Conservation (phyloP, 345 rosid genomes). For the Physaria fendleri region DNA sequence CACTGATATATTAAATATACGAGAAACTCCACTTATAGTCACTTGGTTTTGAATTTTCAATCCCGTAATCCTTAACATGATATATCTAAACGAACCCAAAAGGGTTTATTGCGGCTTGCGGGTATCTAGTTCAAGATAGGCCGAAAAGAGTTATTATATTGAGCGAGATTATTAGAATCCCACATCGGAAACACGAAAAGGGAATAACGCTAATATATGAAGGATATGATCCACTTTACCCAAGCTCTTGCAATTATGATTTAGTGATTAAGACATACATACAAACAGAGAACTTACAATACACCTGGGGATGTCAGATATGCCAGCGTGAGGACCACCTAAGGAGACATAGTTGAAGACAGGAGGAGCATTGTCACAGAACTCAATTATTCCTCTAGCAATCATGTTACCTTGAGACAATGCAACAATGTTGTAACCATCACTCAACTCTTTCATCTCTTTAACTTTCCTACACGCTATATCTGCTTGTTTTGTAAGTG, state of each 20-base stretch:
- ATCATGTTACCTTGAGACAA: slow-evolving; percentile 89
- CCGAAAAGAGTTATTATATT: no score
- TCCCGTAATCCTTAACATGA: no score
- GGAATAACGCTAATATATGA: no score
- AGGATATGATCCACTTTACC: neutral
- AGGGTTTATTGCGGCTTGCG: no score
- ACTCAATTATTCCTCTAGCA: slow-evolving; percentile 74
- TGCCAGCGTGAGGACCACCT: slow-evolving; percentile 94
- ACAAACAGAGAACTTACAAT: slow-evolving; percentile 35
- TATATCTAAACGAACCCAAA: no score
- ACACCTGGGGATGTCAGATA: slow-evolving; percentile 68
- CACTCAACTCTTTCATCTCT: slow-evolving; percentile 55
- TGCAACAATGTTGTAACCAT: slow-evolving; percentile 76
- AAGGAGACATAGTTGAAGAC: slow-evolving; percentile 73
- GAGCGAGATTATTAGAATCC: no score
- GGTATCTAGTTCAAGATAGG: no score
- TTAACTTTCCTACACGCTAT: slow-evolving; percentile 42
- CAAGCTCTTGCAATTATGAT: neutral
- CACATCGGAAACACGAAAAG: no score
- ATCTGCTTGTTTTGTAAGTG: slow-evolving; percentile 44
- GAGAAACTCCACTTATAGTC: no score
- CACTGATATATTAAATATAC: no score
- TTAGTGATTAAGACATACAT: neutral
- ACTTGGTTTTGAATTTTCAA: no score
- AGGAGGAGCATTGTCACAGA: slow-evolving; percentile 73